Conservation (phyloP, 2,329 filamentous ascomycete genomes). For the Claviceps sp. region DNA sequence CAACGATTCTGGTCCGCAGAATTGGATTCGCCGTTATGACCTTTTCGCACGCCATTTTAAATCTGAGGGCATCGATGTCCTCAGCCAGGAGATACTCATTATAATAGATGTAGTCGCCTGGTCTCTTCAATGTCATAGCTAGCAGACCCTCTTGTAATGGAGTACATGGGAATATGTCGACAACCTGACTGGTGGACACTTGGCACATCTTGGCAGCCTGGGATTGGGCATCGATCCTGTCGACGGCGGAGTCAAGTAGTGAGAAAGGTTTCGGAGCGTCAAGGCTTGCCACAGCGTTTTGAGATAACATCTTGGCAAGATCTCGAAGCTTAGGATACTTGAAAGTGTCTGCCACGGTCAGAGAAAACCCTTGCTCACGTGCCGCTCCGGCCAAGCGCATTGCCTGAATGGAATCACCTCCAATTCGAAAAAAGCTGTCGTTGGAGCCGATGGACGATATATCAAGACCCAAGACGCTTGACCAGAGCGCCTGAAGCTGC, state of each 20-base stretch:
- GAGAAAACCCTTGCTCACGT: slow-evolving; percentile 5
- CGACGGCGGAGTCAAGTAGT: not conserved
- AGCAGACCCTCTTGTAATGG: slow-evolving; percentile 26
- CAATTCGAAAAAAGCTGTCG: slow-evolving; percentile 17
- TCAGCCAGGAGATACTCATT: slow-evolving; percentile 6
- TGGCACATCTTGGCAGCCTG: not conserved
- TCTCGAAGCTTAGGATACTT: not conserved
- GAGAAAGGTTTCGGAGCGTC: not conserved
- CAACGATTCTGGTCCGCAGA: slow-evolving; percentile 32
- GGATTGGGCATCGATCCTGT: not conserved
- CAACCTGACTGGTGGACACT: not conserved
- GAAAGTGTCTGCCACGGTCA: slow-evolving; percentile 14
- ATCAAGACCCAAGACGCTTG: slow-evolving; percentile 23
- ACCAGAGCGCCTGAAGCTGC: slow-evolving; percentile 5
- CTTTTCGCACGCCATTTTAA: slow-evolving; percentile 8
- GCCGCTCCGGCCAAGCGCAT: slow-evolving; percentile 11
- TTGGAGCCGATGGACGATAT: not conserved
- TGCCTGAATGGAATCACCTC: slow-evolving; percentile 17
- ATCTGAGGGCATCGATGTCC: not conserved
- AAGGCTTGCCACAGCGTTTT: not conserved
- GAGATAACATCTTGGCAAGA: not conserved
- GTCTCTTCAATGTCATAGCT: slow-evolving; percentile 17
- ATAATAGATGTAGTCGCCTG: slow-evolving; percentile 21
- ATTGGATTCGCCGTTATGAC: slow-evolving; percentile 13
- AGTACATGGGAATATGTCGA: slow-evolving; percentile 18